Base-by-base conservation (phyloP, 495 filamentous ascomycete genomes). In the Penicillium malachiteum region DNA sequence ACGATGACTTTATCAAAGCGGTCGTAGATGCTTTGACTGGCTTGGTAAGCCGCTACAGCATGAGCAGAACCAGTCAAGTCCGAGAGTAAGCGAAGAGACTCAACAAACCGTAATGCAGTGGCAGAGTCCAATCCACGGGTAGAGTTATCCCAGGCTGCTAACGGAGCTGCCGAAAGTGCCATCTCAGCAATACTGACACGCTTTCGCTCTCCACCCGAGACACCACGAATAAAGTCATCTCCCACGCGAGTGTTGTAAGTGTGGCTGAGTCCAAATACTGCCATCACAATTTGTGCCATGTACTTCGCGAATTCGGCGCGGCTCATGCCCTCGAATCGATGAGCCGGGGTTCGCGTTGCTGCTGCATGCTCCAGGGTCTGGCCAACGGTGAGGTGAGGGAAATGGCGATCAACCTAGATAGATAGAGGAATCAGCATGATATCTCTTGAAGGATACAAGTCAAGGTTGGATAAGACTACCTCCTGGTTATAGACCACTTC, bases 41-140 rank as follows among this genome's bases (percentile, higher is more conserved):
- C 90, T 68, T 96, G 91, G 63, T 93, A 96, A 11, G 92, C 80
- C 1, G 88, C 90, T 31, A 92, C 89, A 31, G 91, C 89, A 21
- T 89, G 90, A 43, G 84, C 85, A 8, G 78, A 87, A 7, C 82
- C 78, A 45, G 81, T 78, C 43, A 90, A 71, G 41, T 90, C 82
- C 5, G 86, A 87, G 35, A 84, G 81, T 6, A 87, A 68, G 32
- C 84, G 78, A 16, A 95, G 66, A 4, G 83, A 86, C 66, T 81
- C 85, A 56, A 84, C 82, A 51, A 92, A 95, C 62, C 92, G 86
- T 16, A 93, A 71, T 34, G 90, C 90, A 17, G 87, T 93, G 55
- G 88, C 86, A 51, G 83, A 87, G 64, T 95, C 90, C 21, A 95
- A 68, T 57, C 90, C 90, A 68, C 90, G 78, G 6, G 90, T 93